phyloP scores from a whole-genome alignment of 495 filamentous ascomycete species.

The Astrothelium subdiscretum region DNA sequence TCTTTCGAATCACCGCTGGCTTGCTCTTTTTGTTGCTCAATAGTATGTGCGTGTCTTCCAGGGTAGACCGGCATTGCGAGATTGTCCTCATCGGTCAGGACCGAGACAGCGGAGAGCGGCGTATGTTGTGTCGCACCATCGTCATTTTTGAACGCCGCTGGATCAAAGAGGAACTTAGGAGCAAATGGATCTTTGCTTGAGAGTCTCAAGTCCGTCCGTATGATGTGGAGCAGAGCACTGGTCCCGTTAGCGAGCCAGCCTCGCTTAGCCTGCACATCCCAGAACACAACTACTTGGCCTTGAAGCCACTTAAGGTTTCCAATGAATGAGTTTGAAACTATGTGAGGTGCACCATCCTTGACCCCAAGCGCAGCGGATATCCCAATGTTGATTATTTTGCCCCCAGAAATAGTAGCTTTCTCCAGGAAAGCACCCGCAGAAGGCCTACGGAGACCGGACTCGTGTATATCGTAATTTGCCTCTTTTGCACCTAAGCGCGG shows the following conservation, averaged over 20 bases:
- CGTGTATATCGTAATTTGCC: not conserved
- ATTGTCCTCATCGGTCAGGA: no score
- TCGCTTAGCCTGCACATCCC: not conserved
- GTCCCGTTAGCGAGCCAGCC: not conserved
- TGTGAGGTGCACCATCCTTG: slow-evolving; percentile 9
- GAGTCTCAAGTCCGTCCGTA: no score
- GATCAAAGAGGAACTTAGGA: no score
- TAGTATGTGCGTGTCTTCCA: no score
- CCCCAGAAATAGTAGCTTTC: slow-evolving; percentile 17
- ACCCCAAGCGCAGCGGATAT: slow-evolving; percentile 10
- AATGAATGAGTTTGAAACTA: not conserved
- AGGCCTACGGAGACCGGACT: not conserved
- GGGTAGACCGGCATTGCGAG: no score
- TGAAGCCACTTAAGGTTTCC: not conserved
- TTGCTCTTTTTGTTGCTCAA: no score
- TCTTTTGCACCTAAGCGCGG: not conserved
- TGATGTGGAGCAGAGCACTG: not conserved
- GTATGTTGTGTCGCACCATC: no score
- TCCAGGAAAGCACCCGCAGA: slow-evolving; percentile 12
- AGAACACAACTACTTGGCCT: not conserved
- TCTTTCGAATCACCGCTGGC: no score
- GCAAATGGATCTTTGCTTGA: no score
- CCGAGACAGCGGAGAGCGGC: no score
- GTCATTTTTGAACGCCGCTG: no score
- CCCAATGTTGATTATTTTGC: slow-evolving; percentile 17